Percentiles rank a stretch among this genome's conserved stretches.
Conservation (phyloP, 2,329 filamentous ascomycete genomes). For the Colletotrichum scovillei region DNA sequence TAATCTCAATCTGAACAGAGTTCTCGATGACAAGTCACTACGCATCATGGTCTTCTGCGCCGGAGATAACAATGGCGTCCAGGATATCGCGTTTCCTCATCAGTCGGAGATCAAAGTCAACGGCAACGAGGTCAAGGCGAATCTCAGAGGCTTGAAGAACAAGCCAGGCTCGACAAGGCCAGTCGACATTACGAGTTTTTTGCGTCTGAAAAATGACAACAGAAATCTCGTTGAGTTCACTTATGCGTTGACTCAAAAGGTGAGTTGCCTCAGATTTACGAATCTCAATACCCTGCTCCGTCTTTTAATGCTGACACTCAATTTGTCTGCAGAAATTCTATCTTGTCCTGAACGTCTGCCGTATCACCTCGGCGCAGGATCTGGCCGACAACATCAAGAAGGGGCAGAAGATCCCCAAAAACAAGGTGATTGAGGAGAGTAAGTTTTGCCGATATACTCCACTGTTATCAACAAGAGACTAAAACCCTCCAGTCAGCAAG, state of each 20-base stretch:
- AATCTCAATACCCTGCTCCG: conserved; percentile 15
- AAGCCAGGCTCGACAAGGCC: conserved; percentile 95
- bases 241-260: conserved; percentile 92
- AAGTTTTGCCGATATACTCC: conserved; percentile 47
- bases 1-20: conserved; percentile 62
- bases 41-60: conserved; percentile 89
- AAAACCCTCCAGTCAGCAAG: conserved; percentile 71
- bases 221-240: conserved; percentile 85
- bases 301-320: conserved; percentile 32
- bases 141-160: conserved; percentile 93
- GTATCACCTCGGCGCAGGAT: conserved; percentile 75
- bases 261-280: conserved; percentile 51
- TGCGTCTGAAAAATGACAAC: conserved; percentile 74
- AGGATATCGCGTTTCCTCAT: conserved; percentile 89
- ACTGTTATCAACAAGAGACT: conserved; percentile 30
- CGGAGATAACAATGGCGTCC: conserved; percentile 68
- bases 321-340: conserved; percentile 72
- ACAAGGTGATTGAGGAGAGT: conserved; percentile 87
- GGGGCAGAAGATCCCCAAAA: conserved; percentile 80
- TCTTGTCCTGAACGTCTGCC: conserved; percentile 80
- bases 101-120: conserved; percentile 96
- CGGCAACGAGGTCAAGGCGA: conserved; percentile 87
- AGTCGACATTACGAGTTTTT: conserved; percentile 84
- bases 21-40: conserved; percentile 70
- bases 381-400: conserved; percentile 75